A percentile compares a stretch with the other conserved stretches of the same genome.
These are phyloP conservation scores for Pseudogymnoascus sp. DNA, from an alignment of 2,329 filamentous ascomycete genomes.

Conservation along the genomic window DNA sequence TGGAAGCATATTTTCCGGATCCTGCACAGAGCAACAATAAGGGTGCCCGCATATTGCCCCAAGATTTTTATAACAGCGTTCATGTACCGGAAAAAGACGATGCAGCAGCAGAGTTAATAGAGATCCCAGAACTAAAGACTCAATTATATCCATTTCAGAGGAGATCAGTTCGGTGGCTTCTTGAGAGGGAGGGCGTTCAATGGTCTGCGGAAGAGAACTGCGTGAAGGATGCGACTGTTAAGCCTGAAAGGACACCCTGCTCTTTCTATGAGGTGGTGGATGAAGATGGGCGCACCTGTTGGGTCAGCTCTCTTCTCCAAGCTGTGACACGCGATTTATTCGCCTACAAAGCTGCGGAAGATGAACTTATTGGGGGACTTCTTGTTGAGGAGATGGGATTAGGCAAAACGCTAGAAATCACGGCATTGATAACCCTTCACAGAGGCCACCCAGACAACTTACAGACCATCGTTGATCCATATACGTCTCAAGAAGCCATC, in stretches of 20 bases:
- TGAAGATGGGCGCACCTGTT: slow-evolving; percentile 38
- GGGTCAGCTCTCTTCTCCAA: slow-evolving; percentile 57
- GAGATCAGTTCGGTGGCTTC: slow-evolving; percentile 61
- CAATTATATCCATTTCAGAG: slow-evolving; percentile 65
- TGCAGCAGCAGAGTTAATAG: slow-evolving; percentile 31
- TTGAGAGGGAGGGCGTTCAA: slow-evolving; percentile 55
- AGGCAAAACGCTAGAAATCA: slow-evolving; percentile 71
- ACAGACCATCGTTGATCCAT: slow-evolving; percentile 30
- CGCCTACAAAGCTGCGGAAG: slow-evolving; percentile 32
- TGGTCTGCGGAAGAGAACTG: slow-evolving; percentile 29
- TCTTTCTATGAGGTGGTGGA: slow-evolving; percentile 42
- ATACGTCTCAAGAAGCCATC: slow-evolving; percentile 31
- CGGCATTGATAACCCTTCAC: slow-evolving; percentile 62
- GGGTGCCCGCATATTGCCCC: slow-evolving; percentile 34
- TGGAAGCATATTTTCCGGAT: slow-evolving; percentile 24
- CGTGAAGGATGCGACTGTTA: background rate
- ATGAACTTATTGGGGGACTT: slow-evolving; percentile 46
- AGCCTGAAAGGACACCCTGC: background rate
- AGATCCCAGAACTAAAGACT: slow-evolving; percentile 39
- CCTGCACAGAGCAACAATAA: slow-evolving; percentile 9
- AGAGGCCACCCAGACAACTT: slow-evolving; percentile 28
- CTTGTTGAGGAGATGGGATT: slow-evolving; percentile 78
- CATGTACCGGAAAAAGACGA: slow-evolving; percentile 48
- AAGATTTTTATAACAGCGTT: slow-evolving; percentile 63
- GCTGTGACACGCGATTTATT: slow-evolving; percentile 44